A percentile compares a stretch with the other conserved stretches of the same genome.
Evolutionary conservation across 805 yeast genomes (phyloP).

Genomic region (Suhomyces faveliae): DNA sequence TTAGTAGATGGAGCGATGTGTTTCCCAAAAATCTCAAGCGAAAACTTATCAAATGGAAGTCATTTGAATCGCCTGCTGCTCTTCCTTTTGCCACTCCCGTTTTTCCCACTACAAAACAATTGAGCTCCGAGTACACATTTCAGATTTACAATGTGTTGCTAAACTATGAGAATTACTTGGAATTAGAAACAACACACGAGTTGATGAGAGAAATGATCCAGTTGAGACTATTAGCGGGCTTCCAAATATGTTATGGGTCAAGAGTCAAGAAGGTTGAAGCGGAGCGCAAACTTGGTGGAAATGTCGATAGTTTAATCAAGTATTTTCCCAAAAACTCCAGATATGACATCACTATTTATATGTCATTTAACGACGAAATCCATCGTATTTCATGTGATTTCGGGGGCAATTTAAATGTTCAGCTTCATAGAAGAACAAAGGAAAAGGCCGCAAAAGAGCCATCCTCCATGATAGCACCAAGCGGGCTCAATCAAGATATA

Average conservation of each 20-base stretch:
- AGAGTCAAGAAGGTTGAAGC: constrained; percentile 65
- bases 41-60: constrained; percentile 84
- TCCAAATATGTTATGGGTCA: constrained; percentile 82
- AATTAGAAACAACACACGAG: constrained; percentile 51
- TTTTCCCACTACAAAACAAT: constrained; percentile 70
- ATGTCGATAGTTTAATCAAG: constrained; percentile 53
- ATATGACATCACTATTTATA: constrained; percentile 63
- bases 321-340: constrained; percentile 49
- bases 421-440: constrained; percentile 49
- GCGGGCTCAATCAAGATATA: neutral
- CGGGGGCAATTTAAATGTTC: constrained; percentile 74
- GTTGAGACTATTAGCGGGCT: constrained; percentile 78
- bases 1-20: constrained; percentile 89
- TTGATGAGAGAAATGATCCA: constrained; percentile 86
- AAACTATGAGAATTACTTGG: constrained; percentile 49
- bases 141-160: constrained; percentile 79
- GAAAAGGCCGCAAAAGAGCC: constrained; percentile 3
- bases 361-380: constrained; percentile 78
- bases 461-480: too few species aligned
- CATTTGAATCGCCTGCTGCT: constrained; percentile 90
- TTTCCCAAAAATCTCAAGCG: constrained; percentile 71
- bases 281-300: constrained; percentile 52
- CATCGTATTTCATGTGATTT: constrained; percentile 78
- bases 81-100: constrained; percentile 77
- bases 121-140: constrained; percentile 70